These are phyloP conservation scores for Penicillium polonicum DNA, from an alignment of 2,329 filamentous ascomycete species.

Conservation along the genomic window DNA sequence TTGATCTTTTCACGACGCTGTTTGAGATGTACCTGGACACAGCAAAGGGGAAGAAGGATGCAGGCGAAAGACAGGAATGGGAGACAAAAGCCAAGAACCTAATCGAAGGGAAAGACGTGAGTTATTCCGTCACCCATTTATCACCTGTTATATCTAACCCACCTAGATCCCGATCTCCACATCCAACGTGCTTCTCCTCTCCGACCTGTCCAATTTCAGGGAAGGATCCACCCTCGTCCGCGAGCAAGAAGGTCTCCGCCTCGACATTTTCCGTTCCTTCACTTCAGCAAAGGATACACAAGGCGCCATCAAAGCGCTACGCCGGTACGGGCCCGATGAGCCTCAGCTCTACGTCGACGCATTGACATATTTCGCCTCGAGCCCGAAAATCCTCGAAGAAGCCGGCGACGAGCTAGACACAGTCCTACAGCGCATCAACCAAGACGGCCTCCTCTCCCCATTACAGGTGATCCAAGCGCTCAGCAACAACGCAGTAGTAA, in stretches of 20 bases:
- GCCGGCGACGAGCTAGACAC: conserved; percentile 80
- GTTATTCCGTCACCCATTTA: neutral
- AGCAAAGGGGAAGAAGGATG: conserved; percentile 69
- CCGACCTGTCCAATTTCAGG: conserved; percentile 83
- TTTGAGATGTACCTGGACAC: conserved; percentile 99
- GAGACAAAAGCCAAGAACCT: conserved; percentile 86
- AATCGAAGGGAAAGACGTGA: conserved; percentile 73
- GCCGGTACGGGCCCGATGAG: conserved; percentile 88
- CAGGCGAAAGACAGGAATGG: conserved; percentile 71
- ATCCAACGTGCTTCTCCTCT: conserved; percentile 89
- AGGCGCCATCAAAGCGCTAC: conserved; percentile 83
- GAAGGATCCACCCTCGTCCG: conserved; percentile 90
- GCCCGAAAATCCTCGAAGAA: conserved; percentile 75
- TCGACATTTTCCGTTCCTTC: conserved; percentile 96
- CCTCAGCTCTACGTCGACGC: conserved; percentile 91
- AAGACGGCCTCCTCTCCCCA: conserved; percentile 89
- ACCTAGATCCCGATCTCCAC: conserved; percentile 74
- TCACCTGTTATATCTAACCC: conserved; percentile 12
- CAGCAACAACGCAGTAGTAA: conserved; percentile 75
- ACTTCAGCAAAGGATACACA: conserved; percentile 87
- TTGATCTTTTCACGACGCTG: conserved; percentile 87
- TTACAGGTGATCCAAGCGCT: conserved; percentile 95
- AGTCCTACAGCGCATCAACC: conserved; percentile 82
- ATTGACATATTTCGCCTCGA: conserved; percentile 88
- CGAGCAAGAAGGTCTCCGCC: conserved; percentile 86